Evolutionary conservation across 352 stramenopile genomes (phyloP).

Genomic region (Albugo laibachii): DNA sequence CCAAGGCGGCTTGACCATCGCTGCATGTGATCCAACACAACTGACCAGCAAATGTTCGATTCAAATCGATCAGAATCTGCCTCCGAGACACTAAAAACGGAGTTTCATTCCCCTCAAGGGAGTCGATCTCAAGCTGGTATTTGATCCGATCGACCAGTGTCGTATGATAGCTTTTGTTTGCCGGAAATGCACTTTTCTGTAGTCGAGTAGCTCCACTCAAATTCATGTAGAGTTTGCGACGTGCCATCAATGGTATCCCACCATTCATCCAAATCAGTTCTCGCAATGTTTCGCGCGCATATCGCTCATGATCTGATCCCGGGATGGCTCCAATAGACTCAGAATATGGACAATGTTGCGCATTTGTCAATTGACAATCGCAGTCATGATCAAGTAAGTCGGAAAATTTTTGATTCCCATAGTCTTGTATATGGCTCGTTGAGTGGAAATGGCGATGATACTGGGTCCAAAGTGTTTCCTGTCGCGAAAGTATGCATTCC

Average conservation of each 20-base stretch:
- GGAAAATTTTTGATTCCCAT: not conserved
- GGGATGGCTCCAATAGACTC: too few species aligned
- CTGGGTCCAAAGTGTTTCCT: slow-evolving; percentile 15
- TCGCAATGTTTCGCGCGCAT: slow-evolving; percentile 3
- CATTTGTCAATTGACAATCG: slow-evolving; percentile 3
- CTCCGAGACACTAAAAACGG: slow-evolving; percentile 18
- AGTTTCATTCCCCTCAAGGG: not conserved
- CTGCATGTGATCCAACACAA: slow-evolving; percentile 36
- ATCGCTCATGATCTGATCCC: slow-evolving; percentile 2
- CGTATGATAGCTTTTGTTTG: slow-evolving; percentile 1
- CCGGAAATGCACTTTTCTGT: slow-evolving; percentile 6
- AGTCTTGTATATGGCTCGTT: not conserved
- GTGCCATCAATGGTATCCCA: slow-evolving; percentile 22
- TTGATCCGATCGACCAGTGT: not conserved
- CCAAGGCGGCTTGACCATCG: slow-evolving; percentile 22
- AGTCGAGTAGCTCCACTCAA: slow-evolving; percentile 19
- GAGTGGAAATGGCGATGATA: slow-evolving; percentile 4
- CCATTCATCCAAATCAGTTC: slow-evolving; percentile 17
- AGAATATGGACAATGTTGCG: not conserved
- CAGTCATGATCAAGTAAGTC: not conserved
- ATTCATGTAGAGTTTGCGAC: slow-evolving; percentile 20
- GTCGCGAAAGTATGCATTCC: slow-evolving; percentile 17
- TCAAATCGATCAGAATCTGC: slow-evolving; percentile 42
- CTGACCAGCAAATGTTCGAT: slow-evolving; percentile 45
- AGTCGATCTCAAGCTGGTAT: not conserved